These are phyloP conservation scores for Solanum etuberosum DNA, from an alignment of 257 asterid species.

Conservation along the genomic window DNA sequence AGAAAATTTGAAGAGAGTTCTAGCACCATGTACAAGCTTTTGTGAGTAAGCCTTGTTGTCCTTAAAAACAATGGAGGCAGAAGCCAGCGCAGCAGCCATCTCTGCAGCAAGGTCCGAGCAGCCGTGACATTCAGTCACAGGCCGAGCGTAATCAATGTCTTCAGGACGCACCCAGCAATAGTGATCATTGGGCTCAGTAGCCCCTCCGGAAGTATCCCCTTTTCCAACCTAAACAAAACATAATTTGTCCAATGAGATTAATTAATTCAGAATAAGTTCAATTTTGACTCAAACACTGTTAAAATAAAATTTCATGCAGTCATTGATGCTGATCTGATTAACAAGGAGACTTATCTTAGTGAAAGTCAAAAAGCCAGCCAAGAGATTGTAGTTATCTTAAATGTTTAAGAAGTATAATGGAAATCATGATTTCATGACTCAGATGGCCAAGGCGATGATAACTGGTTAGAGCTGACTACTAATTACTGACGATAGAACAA, in stretches of 20 bases:
- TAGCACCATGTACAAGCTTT: conserved; percentile 92
- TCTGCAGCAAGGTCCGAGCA: conserved; percentile 96
- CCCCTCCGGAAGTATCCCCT: conserved; percentile 72
- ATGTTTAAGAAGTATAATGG: background rate
- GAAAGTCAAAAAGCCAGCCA: background rate
- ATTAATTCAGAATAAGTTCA: background rate
- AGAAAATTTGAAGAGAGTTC: conserved; percentile 65
- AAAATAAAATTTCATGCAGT: background rate
- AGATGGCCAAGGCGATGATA: background rate
- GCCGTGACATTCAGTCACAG: conserved; percentile 43
- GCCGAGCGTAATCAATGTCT: conserved; percentile 73
- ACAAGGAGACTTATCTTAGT: background rate
- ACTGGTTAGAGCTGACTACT: background rate
- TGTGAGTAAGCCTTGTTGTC: conserved; percentile 83
- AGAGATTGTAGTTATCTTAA: background rate
- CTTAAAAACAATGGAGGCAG: conserved; percentile 94
- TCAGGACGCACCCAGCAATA: conserved; percentile 96
- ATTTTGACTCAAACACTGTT: background rate
- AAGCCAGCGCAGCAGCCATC: conserved; percentile 96
- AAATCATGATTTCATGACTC: background rate
- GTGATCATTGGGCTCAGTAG: conserved; percentile 55
- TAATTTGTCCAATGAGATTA: background rate
- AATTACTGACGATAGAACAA: background rate
- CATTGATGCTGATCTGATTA: background rate
- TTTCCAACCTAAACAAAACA: conserved; percentile 50